Evolutionary conservation across 1,284 basidiomycete species (phyloP), one percentile per base, ranked within the genome.

Genomic region (Sporisorium scitamineum): DNA sequence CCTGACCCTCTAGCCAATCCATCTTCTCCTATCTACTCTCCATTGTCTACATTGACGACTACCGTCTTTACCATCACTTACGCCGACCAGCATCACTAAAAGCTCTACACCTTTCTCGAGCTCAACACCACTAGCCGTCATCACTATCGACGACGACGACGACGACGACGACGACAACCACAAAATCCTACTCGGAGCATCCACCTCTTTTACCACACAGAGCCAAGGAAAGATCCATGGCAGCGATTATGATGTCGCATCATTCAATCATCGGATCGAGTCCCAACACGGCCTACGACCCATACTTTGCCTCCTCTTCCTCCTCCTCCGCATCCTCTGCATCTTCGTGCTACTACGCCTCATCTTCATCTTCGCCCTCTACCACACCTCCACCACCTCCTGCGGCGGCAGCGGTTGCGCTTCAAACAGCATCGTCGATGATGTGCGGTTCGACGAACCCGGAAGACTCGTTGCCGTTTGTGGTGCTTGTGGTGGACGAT

Each of bases 401-500:
- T 1, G 31, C 18, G 27, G 34, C 50, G 24, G 50, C 71, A 11
- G 53, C 66, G 20, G 54, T 37, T 13, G 57, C 61, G 16, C 48
- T 60, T 2, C 52, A 56, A 41, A 48, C 62, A 5, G 58, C 62
- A 3, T 44, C 70, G 5, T 44, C 70, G 5, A 66, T 63, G 51
- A 62, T 59, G 60, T 62, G 59, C 34, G 39, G 18, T n/a, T 18
- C 64, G 13, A 31, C 32, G 5, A 29, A n/a, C 18, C 56, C 52
- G 22, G 57, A 67, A 47, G 70, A 60, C 1, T 56, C 61, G 31
- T 37, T 61, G 9, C 60, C 66, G 2, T 80, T 81, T 39, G 55
- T 61, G 2, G 70, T 76, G 39, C 77, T 83, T 9, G 78, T 82
- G 5, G 82, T 80, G 6, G 82, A 84, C 50, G 82, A 84, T 67